Conservation (phyloP, 805 yeast species). For the Jamesozyma gamospora region DNA sequence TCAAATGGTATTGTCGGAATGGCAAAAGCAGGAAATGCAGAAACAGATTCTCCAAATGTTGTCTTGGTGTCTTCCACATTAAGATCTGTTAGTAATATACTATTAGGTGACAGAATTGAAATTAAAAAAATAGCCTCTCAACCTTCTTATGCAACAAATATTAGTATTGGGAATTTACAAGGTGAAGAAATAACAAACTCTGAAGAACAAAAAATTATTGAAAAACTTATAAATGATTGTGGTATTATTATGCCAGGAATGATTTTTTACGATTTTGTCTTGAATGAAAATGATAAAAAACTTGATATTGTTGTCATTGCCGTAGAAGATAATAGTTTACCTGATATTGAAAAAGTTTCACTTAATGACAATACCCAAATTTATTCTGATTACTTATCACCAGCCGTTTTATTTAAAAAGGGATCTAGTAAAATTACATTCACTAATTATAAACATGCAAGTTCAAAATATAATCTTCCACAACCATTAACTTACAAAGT, state of each 20-base stretch:
- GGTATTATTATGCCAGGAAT: conserved; percentile 57
- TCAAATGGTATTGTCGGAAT: conserved; percentile 39
- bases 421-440: conserved; percentile 25
- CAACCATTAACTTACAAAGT: conserved; percentile 36
- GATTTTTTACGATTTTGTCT: conserved; percentile 21
- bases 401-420: conserved; percentile 38
- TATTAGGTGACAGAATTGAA: conserved; percentile 43
- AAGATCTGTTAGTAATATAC: conserved; percentile 33
- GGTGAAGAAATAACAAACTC: conserved; percentile 17
- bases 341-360: conserved; percentile 32
- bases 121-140: conserved; percentile 39
- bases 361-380: conserved; percentile 10
- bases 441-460: conserved; percentile 18
- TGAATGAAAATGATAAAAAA: conserved; percentile 7
- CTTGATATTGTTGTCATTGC: conserved; percentile 18
- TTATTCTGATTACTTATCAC: conserved; percentile 31
- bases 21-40: conserved; percentile 31
- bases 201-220: conserved; percentile 27
- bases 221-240: conserved; percentile 38
- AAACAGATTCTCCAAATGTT: conserved; percentile 29
- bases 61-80: conserved; percentile 41
- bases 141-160: conserved; percentile 37
- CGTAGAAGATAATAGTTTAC: conserved; percentile 27
- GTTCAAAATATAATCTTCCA: conserved; percentile 37
- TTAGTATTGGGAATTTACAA: conserved; percentile 27